A percentile compares a stretch with the other conserved stretches of the same genome.
These are phyloP conservation scores for Solanum hybrid DNA, from an alignment of 305 asterid species.

Conservation along the genomic window DNA sequence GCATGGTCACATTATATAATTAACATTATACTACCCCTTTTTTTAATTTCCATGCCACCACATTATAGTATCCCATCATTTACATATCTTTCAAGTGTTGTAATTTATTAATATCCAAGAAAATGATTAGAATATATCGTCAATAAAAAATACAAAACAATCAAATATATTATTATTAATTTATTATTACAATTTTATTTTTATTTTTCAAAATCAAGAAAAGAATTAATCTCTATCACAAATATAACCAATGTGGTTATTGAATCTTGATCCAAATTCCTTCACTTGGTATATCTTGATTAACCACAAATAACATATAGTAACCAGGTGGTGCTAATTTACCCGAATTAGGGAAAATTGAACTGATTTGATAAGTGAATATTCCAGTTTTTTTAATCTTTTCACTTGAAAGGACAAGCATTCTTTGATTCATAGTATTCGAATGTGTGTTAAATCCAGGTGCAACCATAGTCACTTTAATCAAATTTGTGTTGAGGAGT, in stretches of 20 bases:
- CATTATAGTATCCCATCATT: neutral
- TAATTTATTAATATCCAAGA: neutral
- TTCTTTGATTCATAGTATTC: conserved; percentile 15
- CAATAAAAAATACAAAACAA: neutral
- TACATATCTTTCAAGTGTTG: neutral
- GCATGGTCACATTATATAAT: neutral
- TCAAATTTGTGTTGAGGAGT: neutral
- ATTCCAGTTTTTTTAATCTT: neutral
- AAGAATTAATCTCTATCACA: neutral
- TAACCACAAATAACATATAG: conserved; percentile 15
- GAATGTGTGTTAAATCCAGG: conserved; percentile 26
- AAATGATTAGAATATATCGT: neutral
- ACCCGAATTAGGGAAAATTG: neutral
- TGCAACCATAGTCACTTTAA: conserved; percentile 32
- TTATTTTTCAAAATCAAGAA: neutral
- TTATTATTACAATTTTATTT: no score
- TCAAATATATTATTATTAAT: neutral
- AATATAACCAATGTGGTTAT: neutral
- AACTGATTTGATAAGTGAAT: neutral
- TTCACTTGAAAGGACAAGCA: conserved; percentile 3
- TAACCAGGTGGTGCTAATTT: conserved; percentile 13
- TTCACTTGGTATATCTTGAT: conserved; percentile 17
- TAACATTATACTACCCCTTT: neutral
- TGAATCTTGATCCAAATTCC: conserved; percentile 20
- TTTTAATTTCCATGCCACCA: neutral